Percentiles rank a stretch among this genome's conserved stretches.
These are phyloP conservation scores for Maudiozyma serrabonitensis DNA, from an alignment of 805 yeast species.

Conservation along the genomic window DNA sequence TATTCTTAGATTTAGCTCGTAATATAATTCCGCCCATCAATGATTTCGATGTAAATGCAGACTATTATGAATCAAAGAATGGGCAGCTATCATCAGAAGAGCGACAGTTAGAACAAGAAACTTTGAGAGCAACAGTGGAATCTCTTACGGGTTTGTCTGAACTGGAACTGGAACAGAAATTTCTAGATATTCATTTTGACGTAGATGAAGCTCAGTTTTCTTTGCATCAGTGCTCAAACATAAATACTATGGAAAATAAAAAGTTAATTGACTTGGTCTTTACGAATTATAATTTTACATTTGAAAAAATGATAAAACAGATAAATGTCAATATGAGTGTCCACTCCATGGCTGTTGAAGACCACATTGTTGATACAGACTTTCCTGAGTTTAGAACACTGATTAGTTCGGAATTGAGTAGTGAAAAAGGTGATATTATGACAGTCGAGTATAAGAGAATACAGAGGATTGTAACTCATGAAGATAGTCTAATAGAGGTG, in stretches of 20 bases:
- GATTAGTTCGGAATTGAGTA: slow-evolving; percentile 44
- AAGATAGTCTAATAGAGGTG: slow-evolving; percentile 46
- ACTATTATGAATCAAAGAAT: slow-evolving; percentile 4
- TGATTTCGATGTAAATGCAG: slow-evolving; percentile 3
- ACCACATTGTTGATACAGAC: slow-evolving; percentile 56
- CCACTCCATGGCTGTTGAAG: slow-evolving; percentile 60
- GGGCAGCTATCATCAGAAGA: slow-evolving; percentile 2
- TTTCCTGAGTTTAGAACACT: slow-evolving; percentile 54
- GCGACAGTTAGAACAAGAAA: slow-evolving; percentile 20
- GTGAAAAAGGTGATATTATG: slow-evolving; percentile 42
- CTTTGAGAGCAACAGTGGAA: slow-evolving; percentile 12
- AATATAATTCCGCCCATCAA: slow-evolving; percentile 28
- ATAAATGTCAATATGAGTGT: slow-evolving; percentile 60
- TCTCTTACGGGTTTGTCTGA: slow-evolving; percentile 34
- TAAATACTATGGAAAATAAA: slow-evolving; percentile 48
- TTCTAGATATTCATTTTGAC: slow-evolving; percentile 62
- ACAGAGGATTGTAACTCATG: slow-evolving; percentile 49
- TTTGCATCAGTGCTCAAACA: slow-evolving; percentile 58
- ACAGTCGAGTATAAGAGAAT: slow-evolving; percentile 47
- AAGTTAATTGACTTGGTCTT: slow-evolving; percentile 67
- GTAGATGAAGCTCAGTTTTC: slow-evolving; percentile 56
- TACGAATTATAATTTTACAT: slow-evolving; percentile 49
- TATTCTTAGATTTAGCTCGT: slow-evolving; percentile 69
- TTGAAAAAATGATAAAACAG: slow-evolving; percentile 47
- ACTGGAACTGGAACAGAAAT: slow-evolving; percentile 44